These are phyloP conservation scores for Ilyonectria destructans DNA, from an alignment of 2,329 filamentous ascomycete genomes.

Conservation along the genomic window DNA sequence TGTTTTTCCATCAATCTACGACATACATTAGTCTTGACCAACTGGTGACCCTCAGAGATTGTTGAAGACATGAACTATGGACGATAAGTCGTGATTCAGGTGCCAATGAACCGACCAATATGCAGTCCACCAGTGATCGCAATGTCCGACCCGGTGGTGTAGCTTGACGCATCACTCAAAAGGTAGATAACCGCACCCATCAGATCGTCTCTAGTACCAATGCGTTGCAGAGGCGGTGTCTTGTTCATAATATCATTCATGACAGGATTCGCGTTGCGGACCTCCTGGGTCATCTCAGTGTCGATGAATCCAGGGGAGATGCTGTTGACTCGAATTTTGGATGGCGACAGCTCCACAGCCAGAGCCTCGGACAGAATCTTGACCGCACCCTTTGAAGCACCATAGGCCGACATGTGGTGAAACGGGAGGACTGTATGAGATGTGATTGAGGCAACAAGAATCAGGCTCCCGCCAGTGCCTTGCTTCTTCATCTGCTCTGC, in stretches of 20 bases:
- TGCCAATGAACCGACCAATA: constrained; percentile 43
- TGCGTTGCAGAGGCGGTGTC: constrained; percentile 56
- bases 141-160: constrained; percentile 63
- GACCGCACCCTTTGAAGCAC: constrained; percentile 61
- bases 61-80: no score
- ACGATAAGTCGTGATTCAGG: no score
- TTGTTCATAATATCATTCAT: constrained; percentile 56
- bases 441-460: constrained; percentile 49
- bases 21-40: no score
- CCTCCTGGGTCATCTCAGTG: constrained; percentile 54
- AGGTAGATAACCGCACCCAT: constrained; percentile 61
- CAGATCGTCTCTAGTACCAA: constrained; percentile 61
- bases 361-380: constrained; percentile 59
- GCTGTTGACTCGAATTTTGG: constrained; percentile 57
- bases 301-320: constrained; percentile 59
- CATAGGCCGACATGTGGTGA: constrained; percentile 57
- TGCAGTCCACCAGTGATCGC: constrained; percentile 62
- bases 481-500: constrained; percentile 60
- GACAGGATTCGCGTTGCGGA: constrained; percentile 48
- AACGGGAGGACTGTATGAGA: constrained; percentile 44
- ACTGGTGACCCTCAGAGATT: no score
- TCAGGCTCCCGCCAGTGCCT: constrained; percentile 57
- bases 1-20: no score
- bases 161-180: constrained; percentile 60
- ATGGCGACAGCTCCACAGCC: constrained; percentile 56